Percentiles rank a stretch among this genome's conserved stretches.
Conservation (phyloP, 164 flowering plant species). For the Amborella trichopoda region DNA sequence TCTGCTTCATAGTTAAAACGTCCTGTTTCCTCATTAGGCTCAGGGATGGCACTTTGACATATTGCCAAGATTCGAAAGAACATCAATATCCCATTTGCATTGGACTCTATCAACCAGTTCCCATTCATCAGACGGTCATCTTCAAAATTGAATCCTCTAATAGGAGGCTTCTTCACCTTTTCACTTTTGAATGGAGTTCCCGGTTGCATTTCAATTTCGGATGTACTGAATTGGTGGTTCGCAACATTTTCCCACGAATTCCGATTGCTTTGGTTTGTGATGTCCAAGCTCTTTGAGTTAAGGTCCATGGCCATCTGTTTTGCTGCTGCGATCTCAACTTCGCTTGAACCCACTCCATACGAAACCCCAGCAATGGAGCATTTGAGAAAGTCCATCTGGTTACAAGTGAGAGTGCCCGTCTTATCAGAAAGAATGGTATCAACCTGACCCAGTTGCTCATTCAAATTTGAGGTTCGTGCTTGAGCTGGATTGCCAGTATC, state of each 20-base stretch:
- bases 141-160: constrained; percentile 62
- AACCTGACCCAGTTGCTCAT: constrained; percentile 89
- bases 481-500: constrained; percentile 63
- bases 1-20: constrained; percentile 75
- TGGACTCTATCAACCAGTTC: constrained; percentile 59
- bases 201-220: constrained; percentile 68
- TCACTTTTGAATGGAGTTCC: constrained; percentile 25
- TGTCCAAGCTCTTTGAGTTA: constrained; percentile 6
- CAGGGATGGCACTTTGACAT: constrained; percentile 91
- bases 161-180: constrained; percentile 17
- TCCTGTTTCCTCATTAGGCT: constrained; percentile 71
- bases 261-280: constrained; percentile 2
- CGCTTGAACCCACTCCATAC: constrained; percentile 61
- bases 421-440: constrained; percentile 82
- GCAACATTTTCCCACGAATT: constrained; percentile 19
- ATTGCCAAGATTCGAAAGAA: constrained; percentile 52
- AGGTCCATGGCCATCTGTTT: constrained; percentile 19
- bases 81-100: constrained; percentile 36
- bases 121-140: constrained; percentile 68
- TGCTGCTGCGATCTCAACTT: constrained; percentile 66
- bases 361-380: constrained; percentile 70
- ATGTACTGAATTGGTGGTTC: constrained; percentile 10
- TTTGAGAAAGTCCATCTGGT: constrained; percentile 81
- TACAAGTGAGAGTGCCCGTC: constrained; percentile 86
- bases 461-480: constrained; percentile 78